Percentiles rank a stretch among this genome's conserved stretches.
These are phyloP conservation scores for Blastobotrys robertii DNA, from an alignment of 805 yeast species.

Conservation along the genomic window DNA sequence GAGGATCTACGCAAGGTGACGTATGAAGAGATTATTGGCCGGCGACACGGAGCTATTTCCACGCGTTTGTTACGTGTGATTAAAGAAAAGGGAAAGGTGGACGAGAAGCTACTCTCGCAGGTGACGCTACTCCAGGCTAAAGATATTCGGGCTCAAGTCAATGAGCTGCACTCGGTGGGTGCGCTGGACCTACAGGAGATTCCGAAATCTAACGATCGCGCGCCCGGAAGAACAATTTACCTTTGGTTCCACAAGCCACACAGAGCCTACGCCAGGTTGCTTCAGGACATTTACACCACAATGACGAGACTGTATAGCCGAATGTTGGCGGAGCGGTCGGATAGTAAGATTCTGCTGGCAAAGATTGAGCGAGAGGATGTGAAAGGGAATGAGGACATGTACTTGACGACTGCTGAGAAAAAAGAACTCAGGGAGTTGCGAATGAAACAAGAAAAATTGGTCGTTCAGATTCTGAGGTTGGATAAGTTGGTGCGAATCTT, in stretches of 20 bases:
- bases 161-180: constrained; percentile 56
- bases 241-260: constrained; percentile 63
- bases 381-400: constrained; percentile 65
- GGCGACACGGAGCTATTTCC: constrained; percentile 38
- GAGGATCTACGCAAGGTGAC: constrained; percentile 22
- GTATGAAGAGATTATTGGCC: constrained; percentile 28
- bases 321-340: constrained; percentile 35
- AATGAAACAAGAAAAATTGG: constrained; percentile 24
- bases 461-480: constrained; percentile 24
- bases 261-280: constrained; percentile 39
- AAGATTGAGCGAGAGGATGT: constrained; percentile 89
- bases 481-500: constrained; percentile 31
- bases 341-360: constrained; percentile 56
- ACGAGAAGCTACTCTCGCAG: constrained; percentile 75
- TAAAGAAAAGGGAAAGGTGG: constrained; percentile 57
- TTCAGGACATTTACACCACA: constrained; percentile 39
- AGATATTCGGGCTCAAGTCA: constrained; percentile 62
- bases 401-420: constrained; percentile 65
- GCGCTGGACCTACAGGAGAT: constrained; percentile 85
- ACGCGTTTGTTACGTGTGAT: constrained; percentile 71
- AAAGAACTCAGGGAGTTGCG: constrained; percentile 51
- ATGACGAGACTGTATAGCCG: constrained; percentile 36
- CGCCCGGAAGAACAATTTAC: constrained; percentile 80
- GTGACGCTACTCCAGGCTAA: constrained; percentile 68
- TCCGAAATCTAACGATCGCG: constrained; percentile 84